A percentile compares a stretch with the other conserved stretches of the same genome.
Conservation (phyloP, 2,329 filamentous ascomycete genomes). For the Cladosporium sp. region DNA sequence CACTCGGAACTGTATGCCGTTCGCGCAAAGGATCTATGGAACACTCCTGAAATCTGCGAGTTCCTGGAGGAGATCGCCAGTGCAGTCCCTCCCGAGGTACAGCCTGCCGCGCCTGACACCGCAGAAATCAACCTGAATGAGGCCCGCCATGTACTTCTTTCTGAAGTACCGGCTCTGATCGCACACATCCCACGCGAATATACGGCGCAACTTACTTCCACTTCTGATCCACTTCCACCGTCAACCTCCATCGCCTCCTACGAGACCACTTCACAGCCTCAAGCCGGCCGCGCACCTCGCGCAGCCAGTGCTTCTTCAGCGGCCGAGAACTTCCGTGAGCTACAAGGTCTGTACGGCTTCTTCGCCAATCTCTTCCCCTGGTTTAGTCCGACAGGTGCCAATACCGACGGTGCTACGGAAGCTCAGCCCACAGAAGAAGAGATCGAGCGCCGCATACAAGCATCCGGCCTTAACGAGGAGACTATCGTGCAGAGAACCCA, state of each 20-base stretch:
- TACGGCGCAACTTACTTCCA: constrained; percentile 62
- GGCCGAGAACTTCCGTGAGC: constrained; percentile 24
- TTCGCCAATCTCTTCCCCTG: constrained; percentile 29
- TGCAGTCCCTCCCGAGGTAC: constrained; percentile 40
- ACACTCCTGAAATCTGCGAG: constrained; percentile 64
- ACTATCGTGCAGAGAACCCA: constrained; percentile 24
- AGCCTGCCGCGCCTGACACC: constrained; percentile 37
- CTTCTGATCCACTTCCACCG: constrained; percentile 81
- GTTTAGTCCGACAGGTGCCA: constrained; percentile 18
- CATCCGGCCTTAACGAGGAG: constrained; percentile 23
- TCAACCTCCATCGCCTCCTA: constrained; percentile 38
- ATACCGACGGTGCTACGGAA: constrained; percentile 8
- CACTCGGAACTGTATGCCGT: constrained; percentile 72
- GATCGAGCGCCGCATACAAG: constrained; percentile 25
- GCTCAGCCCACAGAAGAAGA: constrained; percentile 23
- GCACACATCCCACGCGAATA: constrained; percentile 63
- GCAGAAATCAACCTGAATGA: constrained; percentile 49
- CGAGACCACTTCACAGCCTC: constrained; percentile 10
- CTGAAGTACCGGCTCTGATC: constrained; percentile 69
- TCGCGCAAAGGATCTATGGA: constrained; percentile 80
- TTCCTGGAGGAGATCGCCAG: constrained; percentile 68
- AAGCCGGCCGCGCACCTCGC: background rate
- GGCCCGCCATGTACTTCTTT: constrained; percentile 73
- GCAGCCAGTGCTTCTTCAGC: constrained; percentile 1
- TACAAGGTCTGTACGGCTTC: constrained; percentile 26